A percentile compares a stretch with the other conserved stretches of the same genome.
These are phyloP conservation scores for Alternaria atra DNA, from an alignment of 2,329 filamentous ascomycete species.

Conservation along the genomic window DNA sequence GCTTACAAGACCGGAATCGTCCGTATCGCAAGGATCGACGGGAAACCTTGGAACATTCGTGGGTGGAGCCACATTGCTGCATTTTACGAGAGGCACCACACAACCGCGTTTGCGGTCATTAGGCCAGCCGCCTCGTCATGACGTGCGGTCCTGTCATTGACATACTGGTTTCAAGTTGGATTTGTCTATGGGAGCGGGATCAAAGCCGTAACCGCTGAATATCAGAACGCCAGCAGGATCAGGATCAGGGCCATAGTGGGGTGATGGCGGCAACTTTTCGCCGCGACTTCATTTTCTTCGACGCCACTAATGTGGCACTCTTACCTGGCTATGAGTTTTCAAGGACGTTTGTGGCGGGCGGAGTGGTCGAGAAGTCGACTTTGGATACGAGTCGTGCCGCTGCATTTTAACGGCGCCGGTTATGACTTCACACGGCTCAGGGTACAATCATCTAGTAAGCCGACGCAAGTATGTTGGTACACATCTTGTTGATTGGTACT, in stretches of 20 bases:
- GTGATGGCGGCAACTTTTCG: neutral
- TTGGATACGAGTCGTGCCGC: neutral
- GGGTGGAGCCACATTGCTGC: constrained; percentile 7
- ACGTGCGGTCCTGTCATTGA: neutral
- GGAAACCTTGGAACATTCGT: neutral
- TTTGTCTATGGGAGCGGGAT: constrained; percentile 1
- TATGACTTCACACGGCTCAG: constrained; percentile 3
- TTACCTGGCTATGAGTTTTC: neutral
- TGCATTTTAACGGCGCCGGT: neutral
- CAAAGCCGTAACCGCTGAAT: constrained; percentile 8
- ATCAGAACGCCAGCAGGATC: neutral
- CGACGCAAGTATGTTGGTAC: neutral
- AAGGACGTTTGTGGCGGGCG: neutral
- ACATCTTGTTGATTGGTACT: neutral
- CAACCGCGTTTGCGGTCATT: neutral
- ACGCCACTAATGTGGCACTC: neutral
- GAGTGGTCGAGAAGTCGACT: neutral
- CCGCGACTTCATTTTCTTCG: neutral
- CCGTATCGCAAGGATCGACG: neutral
- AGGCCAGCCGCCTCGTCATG: neutral
- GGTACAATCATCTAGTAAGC: neutral
- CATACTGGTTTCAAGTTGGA: constrained; percentile 5
- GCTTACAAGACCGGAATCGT: constrained; percentile 10
- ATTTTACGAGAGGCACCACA: neutral
- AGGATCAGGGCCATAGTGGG: neutral